Base-by-base conservation (phyloP, 495 filamentous ascomycete genomes). In the Tuber indicum region DNA sequence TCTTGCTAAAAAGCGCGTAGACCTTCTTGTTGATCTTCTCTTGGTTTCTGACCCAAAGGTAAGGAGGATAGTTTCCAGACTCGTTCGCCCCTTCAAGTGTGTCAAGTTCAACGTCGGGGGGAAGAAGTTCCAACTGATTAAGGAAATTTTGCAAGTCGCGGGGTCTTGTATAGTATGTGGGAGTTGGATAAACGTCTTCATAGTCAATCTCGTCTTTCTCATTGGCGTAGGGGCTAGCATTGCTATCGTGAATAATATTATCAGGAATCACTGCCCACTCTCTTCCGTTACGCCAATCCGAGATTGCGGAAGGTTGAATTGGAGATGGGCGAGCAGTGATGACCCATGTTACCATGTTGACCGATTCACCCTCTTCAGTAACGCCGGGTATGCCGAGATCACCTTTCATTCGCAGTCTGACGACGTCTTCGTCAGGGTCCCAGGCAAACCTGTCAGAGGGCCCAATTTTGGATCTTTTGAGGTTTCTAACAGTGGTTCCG, bases 261-360 rank as follows among this genome's bases (percentile, higher is more conserved):
- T 73, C 71, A 10, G 75, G 75, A 36, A 62, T 43, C 41, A 46
- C 52, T n/a, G 79, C 72, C 80, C 80, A 81, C 41, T 82, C 79
- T 36, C 74, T 52, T 3, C 75, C 75, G 36, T 78, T 66, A 7
- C 80, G 80, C 80, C 80, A 82, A 47, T 79, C 80, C 41, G 76
- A 39, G 43, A 82, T 82, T 36, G 70, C 76, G 7, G 81, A 82
- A 14, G 81, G 81, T 52, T 71, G 36, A n/a, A 52, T 70, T 26
- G 81, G 81, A 23, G 81, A 82, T 52, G 81, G 80, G 23, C 79
- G 76, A 62, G 81, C 72, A 70, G 80, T 82, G 49, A 82, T 72
- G 43, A 79, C 76, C 81, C 81, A 82, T 36, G 81, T 79, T 16
- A 82, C 74, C 76, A 82, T 76, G 39, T 76, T 82, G 44, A 82